These are phyloP conservation scores for Pseudoscleropodium purum DNA, from an alignment of 225 moss, liverwort and hornwort genomes.

Conservation along the genomic window DNA sequence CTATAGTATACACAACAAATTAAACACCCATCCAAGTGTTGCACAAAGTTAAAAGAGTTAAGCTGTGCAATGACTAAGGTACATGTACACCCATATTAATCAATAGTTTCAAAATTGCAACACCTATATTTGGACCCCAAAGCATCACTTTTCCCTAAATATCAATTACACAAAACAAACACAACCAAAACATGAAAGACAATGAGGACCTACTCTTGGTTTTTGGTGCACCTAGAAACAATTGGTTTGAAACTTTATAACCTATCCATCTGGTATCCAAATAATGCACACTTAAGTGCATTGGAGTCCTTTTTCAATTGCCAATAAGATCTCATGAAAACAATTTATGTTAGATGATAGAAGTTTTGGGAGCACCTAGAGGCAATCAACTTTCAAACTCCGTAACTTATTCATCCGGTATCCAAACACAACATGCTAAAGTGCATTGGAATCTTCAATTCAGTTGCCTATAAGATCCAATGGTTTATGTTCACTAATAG, in stretches of 20 bases:
- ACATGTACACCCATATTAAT: background rate
- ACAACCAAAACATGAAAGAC: background rate
- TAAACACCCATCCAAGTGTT: too few species aligned
- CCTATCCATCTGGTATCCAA: background rate
- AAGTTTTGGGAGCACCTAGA: background rate
- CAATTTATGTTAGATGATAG: background rate
- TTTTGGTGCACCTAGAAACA: background rate
- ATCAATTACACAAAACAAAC: background rate
- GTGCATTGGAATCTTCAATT: background rate
- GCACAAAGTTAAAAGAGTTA: background rate
- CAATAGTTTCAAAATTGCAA: background rate
- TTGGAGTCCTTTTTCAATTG: background rate
- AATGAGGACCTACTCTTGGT: background rate
- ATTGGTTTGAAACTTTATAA: background rate
- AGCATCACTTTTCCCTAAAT: background rate
- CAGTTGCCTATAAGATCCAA: background rate
- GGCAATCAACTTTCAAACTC: background rate
- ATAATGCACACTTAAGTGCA: background rate
- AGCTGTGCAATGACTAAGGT: background rate
- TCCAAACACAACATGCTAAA: background rate
- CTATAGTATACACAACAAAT: too few species aligned
- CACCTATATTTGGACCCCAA: background rate
- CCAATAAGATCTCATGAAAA: background rate
- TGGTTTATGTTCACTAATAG: background rate
- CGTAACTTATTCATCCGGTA: background rate